Base-by-base conservation (phyloP, 352 stramenopile species). In the Aphanomyces astaci region DNA sequence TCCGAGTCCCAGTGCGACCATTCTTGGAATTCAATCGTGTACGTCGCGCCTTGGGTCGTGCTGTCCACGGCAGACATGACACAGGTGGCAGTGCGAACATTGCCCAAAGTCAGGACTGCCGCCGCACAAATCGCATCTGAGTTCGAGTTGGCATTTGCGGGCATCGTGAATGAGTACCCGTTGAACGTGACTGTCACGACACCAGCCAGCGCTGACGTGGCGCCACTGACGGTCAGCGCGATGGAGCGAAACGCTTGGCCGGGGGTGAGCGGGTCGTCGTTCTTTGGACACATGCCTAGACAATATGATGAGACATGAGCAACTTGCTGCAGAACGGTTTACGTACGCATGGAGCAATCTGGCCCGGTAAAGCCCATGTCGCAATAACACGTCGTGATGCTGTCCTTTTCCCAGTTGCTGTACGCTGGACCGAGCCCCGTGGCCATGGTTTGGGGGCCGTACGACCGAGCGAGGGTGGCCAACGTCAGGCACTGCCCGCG, bases 351-450 rank as follows among this genome's bases (percentile, higher is more conserved):
- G n/a, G 84, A 89, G 69, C 89, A 96, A 52, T 96, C 88, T 2
- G 87, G 79, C 7, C 88, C 88, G 0, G 77, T 82, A 72, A 86
- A 96, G 4, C 89, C 88, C 56, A 74, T 79, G 71, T 96, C 89
- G 64, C 89, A 96, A 57, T 88, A 76, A 66, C 89, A 96, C 5
- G 74, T 72, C 3, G 78, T 85, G 63, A 93, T 81, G 63, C 75
- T 86, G 63, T 91, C 73, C 30, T 83, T 90, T 60, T 96, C 88
- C 88, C 88, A 96, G 72, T 96, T 96, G 0, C 75, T 75, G 65
- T 96, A 96, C 33, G 66, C 71, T 2, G 76, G 81, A 1, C 80
- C 84, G 13, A 80, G 40, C 3, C 81, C 82, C 24, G 79, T 72
- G 9, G 77, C 76, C 2, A 73, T 31, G 0, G 78, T 75, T 27